Conservation (phyloP, 495 filamentous ascomycete species). For the Coniosporium apollinis region DNA sequence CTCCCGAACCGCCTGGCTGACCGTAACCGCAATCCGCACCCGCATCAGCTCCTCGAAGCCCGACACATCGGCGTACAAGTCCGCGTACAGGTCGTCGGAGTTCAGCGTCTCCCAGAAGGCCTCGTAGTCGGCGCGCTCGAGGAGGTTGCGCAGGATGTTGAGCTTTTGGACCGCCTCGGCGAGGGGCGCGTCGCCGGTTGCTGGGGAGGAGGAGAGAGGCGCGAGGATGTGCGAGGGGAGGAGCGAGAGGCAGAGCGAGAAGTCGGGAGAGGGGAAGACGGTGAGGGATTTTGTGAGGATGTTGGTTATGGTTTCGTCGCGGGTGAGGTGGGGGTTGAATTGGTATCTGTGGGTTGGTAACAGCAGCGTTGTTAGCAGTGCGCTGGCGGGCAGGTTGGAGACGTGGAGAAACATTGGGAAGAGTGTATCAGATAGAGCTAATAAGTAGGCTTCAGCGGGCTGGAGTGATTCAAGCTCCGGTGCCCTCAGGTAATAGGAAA, state of each 20-base stretch:
- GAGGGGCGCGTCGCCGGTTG: slow-evolving; percentile 38
- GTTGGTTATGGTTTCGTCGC: slow-evolving; percentile 93
- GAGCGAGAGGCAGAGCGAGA: slow-evolving; percentile 82
- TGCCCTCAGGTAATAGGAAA: slow-evolving; percentile 96
- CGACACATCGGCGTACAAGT: slow-evolving; percentile 79
- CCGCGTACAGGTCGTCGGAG: slow-evolving; percentile 88
- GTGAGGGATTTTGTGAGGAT: slow-evolving; percentile 96
- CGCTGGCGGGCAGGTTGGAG: slow-evolving; percentile 3
- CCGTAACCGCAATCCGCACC: slow-evolving; percentile 73
- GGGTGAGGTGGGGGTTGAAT: slow-evolving; percentile 97
- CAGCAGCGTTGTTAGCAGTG: slow-evolving; percentile 1
- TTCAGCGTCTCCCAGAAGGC: slow-evolving; percentile 89
- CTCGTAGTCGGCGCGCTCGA: slow-evolving; percentile 70
- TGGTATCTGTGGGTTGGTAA: slow-evolving; percentile 54
- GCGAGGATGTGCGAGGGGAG: slow-evolving; percentile 62
- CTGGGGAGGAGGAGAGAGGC: slow-evolving; percentile 25
- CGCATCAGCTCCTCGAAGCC: slow-evolving; percentile 97
- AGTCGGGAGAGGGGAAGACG: slow-evolving; percentile 92
- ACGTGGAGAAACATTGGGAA: not conserved
- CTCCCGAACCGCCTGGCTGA: slow-evolving; percentile 77
- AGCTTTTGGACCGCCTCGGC: slow-evolving; percentile 84
- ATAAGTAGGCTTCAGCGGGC: slow-evolving; percentile 32
- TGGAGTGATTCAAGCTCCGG: slow-evolving; percentile 31
- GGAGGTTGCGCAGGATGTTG: slow-evolving; percentile 61
- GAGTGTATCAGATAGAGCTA: slow-evolving; percentile 45